Conservation (phyloP, 306 rosid species). For the Styphnolobium japonicum region DNA sequence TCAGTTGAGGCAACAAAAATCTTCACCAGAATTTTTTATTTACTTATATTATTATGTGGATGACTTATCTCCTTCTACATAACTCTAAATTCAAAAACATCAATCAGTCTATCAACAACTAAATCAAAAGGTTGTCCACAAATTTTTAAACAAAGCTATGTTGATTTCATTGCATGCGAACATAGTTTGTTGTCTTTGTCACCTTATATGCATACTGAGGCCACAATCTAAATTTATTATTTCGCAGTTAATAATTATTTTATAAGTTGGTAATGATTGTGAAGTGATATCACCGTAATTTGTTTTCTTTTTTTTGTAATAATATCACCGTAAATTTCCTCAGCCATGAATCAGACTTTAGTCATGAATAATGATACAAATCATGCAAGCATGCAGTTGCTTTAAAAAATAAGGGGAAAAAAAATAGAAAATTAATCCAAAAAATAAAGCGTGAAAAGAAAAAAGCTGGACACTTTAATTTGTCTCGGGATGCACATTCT, state of each 20-base stretch:
- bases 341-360: background rate
- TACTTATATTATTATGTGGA: background rate
- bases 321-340: background rate
- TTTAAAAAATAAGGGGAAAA: background rate
- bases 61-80: background rate
- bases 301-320: too few relatives aligned
- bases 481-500: constrained; percentile 25
- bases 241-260: background rate
- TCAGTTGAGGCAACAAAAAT: background rate
- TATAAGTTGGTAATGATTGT: background rate
- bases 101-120: background rate
- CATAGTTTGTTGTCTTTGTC: background rate
- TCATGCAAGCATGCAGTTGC: constrained; percentile 20
- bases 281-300: background rate
- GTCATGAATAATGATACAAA: background rate
- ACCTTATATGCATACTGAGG: background rate
- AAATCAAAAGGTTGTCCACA: background rate
- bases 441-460: background rate
- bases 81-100: constrained; percentile 1
- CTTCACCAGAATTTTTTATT: background rate
- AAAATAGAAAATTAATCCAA: background rate
- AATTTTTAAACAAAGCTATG: background rate
- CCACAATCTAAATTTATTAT: background rate
- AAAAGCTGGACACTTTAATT: constrained; percentile 23
- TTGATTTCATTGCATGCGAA: background rate